Percentiles rank a stretch among this genome's conserved stretches.
Evolutionary conservation across 139 green algal species (phyloP).

Genomic region (Asterochloris sp.): DNA sequence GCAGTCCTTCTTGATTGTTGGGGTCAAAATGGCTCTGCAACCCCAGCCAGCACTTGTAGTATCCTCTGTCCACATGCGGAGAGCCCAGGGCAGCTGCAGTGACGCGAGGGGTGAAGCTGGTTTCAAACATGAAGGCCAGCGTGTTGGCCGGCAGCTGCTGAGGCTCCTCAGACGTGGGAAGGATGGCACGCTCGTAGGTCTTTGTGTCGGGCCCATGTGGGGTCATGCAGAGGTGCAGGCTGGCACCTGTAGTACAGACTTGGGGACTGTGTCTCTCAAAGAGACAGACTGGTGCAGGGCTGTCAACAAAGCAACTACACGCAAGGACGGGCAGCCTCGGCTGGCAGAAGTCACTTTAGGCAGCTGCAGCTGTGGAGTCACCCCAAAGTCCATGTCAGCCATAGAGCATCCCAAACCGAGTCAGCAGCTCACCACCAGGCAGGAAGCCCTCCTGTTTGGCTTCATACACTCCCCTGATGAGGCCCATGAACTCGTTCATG

Average conservation of each 20-base stretch:
- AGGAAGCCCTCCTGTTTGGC: constrained; percentile 81
- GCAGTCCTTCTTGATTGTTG: too few species aligned
- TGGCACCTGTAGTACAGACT: constrained; percentile 37
- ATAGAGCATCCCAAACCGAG: not conserved
- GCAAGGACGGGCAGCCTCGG: too few species aligned
- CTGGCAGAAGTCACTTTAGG: not conserved
- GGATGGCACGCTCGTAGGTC: constrained; percentile 72
- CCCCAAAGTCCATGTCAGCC: not conserved
- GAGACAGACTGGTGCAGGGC: not conserved
- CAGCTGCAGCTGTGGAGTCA: not conserved
- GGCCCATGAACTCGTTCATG: constrained; percentile 97
- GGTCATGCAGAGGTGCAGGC: constrained; percentile 86
- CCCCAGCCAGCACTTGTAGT: constrained; percentile 80
- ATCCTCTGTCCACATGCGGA: constrained; percentile 72
- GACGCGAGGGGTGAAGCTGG: constrained; percentile 59
- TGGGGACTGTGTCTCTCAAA: not conserved
- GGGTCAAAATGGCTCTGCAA: constrained; percentile 28
- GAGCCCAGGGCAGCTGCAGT: constrained; percentile 63
- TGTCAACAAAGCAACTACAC: not conserved
- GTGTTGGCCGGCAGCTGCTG: constrained; percentile 53
- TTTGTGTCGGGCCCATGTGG: constrained; percentile 86
- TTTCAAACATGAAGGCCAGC: constrained; percentile 94
- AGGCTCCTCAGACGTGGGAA: constrained; percentile 36
- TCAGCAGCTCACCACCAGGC: constrained; percentile 46
- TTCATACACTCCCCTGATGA: constrained; percentile 84